Evolutionary conservation across 1,284 basidiomycete genomes (phyloP).

Genomic region (Apiotrichum porosum): DNA sequence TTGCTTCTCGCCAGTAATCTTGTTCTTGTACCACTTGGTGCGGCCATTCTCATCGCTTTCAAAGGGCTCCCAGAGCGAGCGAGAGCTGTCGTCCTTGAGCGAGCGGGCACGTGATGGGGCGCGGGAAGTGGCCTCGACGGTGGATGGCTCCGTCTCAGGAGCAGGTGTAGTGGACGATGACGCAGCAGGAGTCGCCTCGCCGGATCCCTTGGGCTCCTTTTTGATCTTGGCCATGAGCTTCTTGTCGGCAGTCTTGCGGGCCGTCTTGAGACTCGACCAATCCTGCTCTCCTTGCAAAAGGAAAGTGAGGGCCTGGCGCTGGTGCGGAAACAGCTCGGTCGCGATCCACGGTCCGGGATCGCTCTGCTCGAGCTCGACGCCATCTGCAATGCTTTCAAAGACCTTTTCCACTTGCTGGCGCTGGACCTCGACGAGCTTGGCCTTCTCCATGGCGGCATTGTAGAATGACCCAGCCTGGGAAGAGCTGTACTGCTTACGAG

Average conservation of each 20-base stretch:
- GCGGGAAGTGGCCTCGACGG: too few species aligned
- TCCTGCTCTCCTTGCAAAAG: conserved; percentile 79
- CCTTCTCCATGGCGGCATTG: conserved; percentile 51
- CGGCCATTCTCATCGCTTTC: conserved; percentile 53
- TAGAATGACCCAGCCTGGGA: conserved; percentile 3
- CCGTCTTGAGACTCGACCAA: conserved; percentile 35
- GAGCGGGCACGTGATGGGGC: neutral
- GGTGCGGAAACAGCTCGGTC: conserved; percentile 91
- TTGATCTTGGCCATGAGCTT: conserved; percentile 19
- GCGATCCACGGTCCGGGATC: conserved; percentile 81
- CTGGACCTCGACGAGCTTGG: conserved; percentile 84
- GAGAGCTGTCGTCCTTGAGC: conserved; percentile 23
- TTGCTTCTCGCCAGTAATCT: conserved; percentile 76
- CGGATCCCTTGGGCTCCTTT: conserved; percentile 16
- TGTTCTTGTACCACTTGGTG: conserved; percentile 67
- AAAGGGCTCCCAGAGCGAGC: conserved; percentile 40
- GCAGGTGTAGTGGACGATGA: conserved; percentile 1
- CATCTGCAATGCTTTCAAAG: conserved; percentile 80
- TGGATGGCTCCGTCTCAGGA: neutral
- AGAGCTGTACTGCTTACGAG: conserved; percentile 1
- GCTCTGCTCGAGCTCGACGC: conserved; percentile 78
- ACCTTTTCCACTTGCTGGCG: conserved; percentile 89
- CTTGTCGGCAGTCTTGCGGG: conserved; percentile 33
- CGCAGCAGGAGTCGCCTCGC: conserved; percentile 1
- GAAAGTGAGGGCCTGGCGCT: conserved; percentile 96